These are phyloP conservation scores for Sugiyamaella sp. DNA, from an alignment of 1,139 yeast genomes.

Conservation along the genomic window DNA sequence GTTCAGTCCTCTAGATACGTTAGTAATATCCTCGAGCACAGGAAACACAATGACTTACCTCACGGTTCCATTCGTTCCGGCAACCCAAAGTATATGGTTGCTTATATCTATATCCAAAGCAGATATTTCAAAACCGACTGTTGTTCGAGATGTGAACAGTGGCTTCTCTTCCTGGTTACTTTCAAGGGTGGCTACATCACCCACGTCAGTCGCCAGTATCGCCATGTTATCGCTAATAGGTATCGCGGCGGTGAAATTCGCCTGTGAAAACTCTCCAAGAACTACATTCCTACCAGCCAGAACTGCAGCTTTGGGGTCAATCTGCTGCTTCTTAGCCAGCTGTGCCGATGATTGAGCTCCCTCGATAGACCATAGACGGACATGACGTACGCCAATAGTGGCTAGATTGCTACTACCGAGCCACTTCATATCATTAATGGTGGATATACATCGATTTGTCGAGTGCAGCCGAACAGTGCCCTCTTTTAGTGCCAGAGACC, in stretches of 20 bases:
- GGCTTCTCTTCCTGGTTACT: conserved; percentile 27
- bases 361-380: conserved; percentile 59
- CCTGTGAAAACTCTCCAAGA: conserved; percentile 52
- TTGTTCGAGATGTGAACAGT: conserved; percentile 26
- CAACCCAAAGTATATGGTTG: conserved; percentile 28
- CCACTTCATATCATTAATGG: conserved; percentile 60
- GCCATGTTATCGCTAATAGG: conserved; percentile 44
- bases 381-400: conserved; percentile 61
- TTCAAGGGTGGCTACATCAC: conserved; percentile 44
- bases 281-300: conserved; percentile 62
- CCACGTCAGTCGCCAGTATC: conserved; percentile 49
- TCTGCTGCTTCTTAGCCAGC: not conserved
- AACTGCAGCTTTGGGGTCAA: conserved; percentile 40
- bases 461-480: conserved; percentile 42
- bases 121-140: conserved; percentile 27
- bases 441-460: conserved; percentile 63
- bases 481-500: conserved; percentile 49
- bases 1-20: conserved; percentile 8
- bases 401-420: conserved; percentile 48
- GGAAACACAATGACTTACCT: conserved; percentile 5
- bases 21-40: not conserved
- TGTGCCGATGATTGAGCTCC: conserved; percentile 5
- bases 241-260: conserved; percentile 50
- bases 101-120: conserved; percentile 35
- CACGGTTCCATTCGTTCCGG: conserved; percentile 26